A percentile compares a stretch with the other conserved stretches of the same genome.
phyloP scores from a whole-genome alignment of 495 filamentous ascomycete genomes.

The Platismatia glauca region DNA sequence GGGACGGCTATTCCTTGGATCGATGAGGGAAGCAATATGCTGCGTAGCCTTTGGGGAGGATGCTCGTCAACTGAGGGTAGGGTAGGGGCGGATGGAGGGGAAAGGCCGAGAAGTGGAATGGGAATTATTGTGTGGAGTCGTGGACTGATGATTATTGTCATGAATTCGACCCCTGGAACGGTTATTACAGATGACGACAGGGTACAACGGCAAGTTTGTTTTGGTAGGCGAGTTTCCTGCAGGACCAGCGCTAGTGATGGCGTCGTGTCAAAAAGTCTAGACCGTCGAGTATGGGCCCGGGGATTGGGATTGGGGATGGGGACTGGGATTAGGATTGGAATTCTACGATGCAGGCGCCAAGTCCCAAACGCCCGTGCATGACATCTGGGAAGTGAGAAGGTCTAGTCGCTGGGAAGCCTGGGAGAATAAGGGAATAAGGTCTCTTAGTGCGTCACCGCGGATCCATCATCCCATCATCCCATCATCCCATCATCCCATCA shows the following conservation, averaged over 20 bases:
- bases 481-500: no score
- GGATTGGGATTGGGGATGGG: no score
- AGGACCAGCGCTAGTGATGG: constrained; percentile 1
- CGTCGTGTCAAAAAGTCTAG: constrained; percentile 4
- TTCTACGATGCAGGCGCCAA: neutral
- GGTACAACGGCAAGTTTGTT: constrained; percentile 2
- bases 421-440: neutral
- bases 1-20: neutral
- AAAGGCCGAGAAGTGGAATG: neutral
- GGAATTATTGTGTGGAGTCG: neutral
- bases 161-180: neutral
- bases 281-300: neutral
- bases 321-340: no score
- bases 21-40: neutral
- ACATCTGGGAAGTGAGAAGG: no score
- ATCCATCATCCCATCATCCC: no score
- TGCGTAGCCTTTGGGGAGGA: no score
- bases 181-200: constrained; percentile 4
- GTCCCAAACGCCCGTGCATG: constrained; percentile 6
- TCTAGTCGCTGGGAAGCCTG: no score
- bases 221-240: neutral
- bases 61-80: neutral
- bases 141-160: no score
- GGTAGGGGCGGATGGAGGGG: neutral
- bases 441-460: no score